Evolutionary conservation across 2,329 filamentous ascomycete genomes (phyloP), one percentile per base, ranked within the genome.

Genomic region (Xylariaceae sp.): DNA sequence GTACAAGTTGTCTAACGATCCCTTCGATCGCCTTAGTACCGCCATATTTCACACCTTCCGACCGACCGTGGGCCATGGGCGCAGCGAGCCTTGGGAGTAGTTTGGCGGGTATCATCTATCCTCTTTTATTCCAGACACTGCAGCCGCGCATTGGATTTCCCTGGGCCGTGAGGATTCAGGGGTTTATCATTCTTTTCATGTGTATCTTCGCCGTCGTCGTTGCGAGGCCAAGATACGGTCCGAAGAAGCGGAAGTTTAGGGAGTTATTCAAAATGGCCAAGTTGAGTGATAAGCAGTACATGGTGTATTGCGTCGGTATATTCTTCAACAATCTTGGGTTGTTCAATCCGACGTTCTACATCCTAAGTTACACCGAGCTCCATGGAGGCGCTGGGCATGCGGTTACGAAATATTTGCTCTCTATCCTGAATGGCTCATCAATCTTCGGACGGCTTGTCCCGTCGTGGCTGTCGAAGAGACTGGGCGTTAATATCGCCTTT

Each of bases 341-440:
- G 42, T 56, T 56, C 44, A 44, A 46, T 19, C 54, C 54, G n/a
- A 19, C 51, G 2, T 54, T 56, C 43, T 56, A 56, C 32, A 40
- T 56, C 2, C 39, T 54, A 46, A 45, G 42, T 2, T 56, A 52
- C n/a, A 51, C 54, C 12, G 44, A 47, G 31, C 38, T 41, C 9
- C 48, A 54, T 35, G 51, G 54, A 2, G 48, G 43, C 5, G 51
- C 48, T 10, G 44, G 43, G n/a, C 11, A 42, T n/a, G 22, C 60
- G 18, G 56, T 75, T 5, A 69, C 68, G 1, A 62, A 68, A 14
- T 78, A 80, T 51, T 66, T 80, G 19, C 62, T 80, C 5, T 65
- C 77, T 2, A 73, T 80, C 42, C 68, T 79, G 44, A 80, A 80
- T 59, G 75, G 71, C 1, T 70, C 73, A 0, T 75, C 75, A 0